Conservation (phyloP, 2,329 filamentous ascomycete species). For the Curvularia lunata region DNA sequence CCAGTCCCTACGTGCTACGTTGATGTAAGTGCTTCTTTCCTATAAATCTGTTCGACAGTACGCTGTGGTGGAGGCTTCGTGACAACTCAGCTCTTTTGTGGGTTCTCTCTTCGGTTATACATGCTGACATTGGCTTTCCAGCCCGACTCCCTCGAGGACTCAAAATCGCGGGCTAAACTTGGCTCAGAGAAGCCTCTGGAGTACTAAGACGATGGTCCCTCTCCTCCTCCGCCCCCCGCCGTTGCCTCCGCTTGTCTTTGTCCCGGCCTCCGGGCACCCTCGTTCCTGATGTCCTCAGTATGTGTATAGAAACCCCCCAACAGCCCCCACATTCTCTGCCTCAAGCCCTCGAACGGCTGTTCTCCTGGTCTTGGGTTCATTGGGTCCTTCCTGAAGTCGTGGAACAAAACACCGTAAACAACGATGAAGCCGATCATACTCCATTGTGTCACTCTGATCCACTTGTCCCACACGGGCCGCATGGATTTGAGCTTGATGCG, state of each 20-base stretch:
- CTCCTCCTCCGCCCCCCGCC: slow-evolving; percentile 1
- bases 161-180: no score
- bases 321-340: slow-evolving; percentile 35
- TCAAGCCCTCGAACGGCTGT: slow-evolving; percentile 39
- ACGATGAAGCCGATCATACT: slow-evolving; percentile 55
- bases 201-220: no score
- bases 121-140: not conserved
- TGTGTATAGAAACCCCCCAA: slow-evolving; percentile 41
- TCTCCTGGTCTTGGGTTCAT: slow-evolving; percentile 42
- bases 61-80: not conserved
- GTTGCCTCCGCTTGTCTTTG: slow-evolving; percentile 2
- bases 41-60: not conserved
- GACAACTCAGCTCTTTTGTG: not conserved
- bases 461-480: slow-evolving; percentile 69
- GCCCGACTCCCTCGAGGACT: no score
- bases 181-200: no score
- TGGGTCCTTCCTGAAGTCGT: slow-evolving; percentile 58
- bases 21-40: not conserved
- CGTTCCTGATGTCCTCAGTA: slow-evolving; percentile 22
- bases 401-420: slow-evolving; percentile 66
- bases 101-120: not conserved
- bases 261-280: slow-evolving; percentile 9
- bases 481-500: slow-evolving; percentile 67
- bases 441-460: slow-evolving; percentile 68
- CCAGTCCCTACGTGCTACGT: not conserved